These are phyloP conservation scores for Aspergillus sp. DNA, from an alignment of 2,329 filamentous ascomycete genomes.

Conservation along the genomic window DNA sequence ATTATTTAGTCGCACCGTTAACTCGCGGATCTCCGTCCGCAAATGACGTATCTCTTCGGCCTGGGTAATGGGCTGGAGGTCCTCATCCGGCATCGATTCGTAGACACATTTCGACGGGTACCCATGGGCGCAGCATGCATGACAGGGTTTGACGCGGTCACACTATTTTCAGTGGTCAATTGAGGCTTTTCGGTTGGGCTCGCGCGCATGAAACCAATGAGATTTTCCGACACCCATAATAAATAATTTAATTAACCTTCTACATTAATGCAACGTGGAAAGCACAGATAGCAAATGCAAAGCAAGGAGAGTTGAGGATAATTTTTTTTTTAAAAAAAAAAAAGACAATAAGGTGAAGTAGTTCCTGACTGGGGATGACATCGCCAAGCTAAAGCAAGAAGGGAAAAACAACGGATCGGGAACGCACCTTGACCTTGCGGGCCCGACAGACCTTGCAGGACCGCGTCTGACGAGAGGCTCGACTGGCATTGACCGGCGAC, in stretches of 20 bases:
- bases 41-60: conserved; percentile 38
- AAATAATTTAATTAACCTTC: neutral
- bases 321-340: no score
- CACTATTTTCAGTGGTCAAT: conserved; percentile 26
- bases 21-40: conserved; percentile 34
- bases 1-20: conserved; percentile 27
- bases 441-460: conserved; percentile 39
- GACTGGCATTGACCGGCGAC: conserved; percentile 8
- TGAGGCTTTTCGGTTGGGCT: neutral
- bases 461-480: conserved; percentile 33
- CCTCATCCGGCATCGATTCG: conserved; percentile 33
- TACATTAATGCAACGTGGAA: neutral
- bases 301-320: neutral
- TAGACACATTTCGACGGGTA: conserved; percentile 41
- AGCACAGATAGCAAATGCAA: neutral
- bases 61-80: conserved; percentile 34
- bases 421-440: conserved; percentile 41
- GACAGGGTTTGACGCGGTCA: conserved; percentile 40
- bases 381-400: neutral
- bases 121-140: conserved; percentile 41
- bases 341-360: neutral
- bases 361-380: neutral
- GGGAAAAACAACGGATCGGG: conserved; percentile 7
- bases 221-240: neutral
- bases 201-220: neutral